Percentiles rank a stretch among this genome's conserved stretches.
Conservation (phyloP, 106 monocot genomes). For the Posidonia australis region DNA sequence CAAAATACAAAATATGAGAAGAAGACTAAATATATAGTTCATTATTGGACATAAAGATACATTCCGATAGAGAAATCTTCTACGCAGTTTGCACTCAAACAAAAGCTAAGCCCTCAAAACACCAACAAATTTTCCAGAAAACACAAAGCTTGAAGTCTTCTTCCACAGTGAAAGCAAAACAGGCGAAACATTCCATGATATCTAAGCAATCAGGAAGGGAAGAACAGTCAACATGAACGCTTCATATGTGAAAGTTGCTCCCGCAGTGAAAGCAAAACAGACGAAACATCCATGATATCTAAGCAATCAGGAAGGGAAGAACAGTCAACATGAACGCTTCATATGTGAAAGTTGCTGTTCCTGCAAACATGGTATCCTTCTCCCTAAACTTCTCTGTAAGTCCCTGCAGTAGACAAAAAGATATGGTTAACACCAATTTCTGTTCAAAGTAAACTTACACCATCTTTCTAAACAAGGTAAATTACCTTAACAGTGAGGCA, state of each 20-base stretch:
- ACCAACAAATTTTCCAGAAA: not conserved
- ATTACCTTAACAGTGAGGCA: conserved; percentile 75
- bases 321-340: conserved; percentile 86
- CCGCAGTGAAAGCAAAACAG: not conserved
- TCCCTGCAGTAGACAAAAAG: conserved; percentile 13
- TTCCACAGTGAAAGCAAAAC: not conserved
- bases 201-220: conserved; percentile 76
- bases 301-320: conserved; percentile 81
- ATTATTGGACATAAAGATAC: not conserved
- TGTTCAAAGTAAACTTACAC: not conserved
- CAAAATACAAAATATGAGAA: too few relatives aligned
- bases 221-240: conserved; percentile 79
- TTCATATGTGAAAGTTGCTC: conserved; percentile 53
- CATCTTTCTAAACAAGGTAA: not conserved
- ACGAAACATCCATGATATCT: not conserved
- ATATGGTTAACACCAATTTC: not conserved
- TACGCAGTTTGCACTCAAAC: not conserved
- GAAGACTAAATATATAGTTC: not conserved
- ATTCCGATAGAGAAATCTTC: not conserved
- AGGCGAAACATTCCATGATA: not conserved
- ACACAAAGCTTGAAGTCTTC: not conserved
- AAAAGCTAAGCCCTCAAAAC: not conserved
- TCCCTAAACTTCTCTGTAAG: conserved; percentile 96
- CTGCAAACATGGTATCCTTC: conserved; percentile 50
- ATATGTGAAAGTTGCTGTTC: conserved; percentile 76